Evolutionary conservation across 1,139 yeast species (phyloP), one percentile per base, ranked within the genome.

Genomic region (Kodamaea derodonti): DNA sequence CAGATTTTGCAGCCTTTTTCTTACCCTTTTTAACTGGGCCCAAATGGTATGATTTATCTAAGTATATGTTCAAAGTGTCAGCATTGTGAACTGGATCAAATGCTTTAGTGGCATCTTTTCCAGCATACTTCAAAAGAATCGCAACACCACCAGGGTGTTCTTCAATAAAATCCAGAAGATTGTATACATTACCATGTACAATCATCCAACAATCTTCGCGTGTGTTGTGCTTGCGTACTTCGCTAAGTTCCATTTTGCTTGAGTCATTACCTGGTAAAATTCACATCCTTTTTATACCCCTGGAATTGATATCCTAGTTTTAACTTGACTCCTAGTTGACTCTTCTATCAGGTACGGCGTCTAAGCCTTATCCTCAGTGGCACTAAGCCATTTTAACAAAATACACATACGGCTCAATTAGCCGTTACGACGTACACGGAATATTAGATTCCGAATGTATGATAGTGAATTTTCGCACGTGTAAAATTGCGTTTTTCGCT

Each of bases 11-110:
- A 20, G 31, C 37, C 36, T 31, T 30, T 31, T 36, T 31, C 23
- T 32, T 29, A 10, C 13, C 27, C 11, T 30, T 14, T 9, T 50
- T 61, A 9, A 60, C 68, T 20, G 56, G 64, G 2, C 72, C 72
- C 39, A 50, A 44, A 41, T 61, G 69, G 30, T 48, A 51, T 37
- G 63, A 47, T n/a, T 50, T 45, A 2, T 53, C 51, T 46, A 69
- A 60, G 40, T 69, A 68, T 47, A 66, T 69, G 16, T 50, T 77
- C 32, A 88, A 65, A 7, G 88, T 83, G 47, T 84, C 92, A 12
- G 82, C 75, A 0, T 95, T 95, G 58, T 90, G 98, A 38, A 90
- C 72, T 7, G 95, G 95, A 40, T 73, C 78, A 51, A 75, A 75
- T 11, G 72, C 78, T 46, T 72, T 73, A 24, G 81, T 73, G n/a